Base-by-base conservation (phyloP, 106 monocot species). In the Platanthera guangdongensis region DNA sequence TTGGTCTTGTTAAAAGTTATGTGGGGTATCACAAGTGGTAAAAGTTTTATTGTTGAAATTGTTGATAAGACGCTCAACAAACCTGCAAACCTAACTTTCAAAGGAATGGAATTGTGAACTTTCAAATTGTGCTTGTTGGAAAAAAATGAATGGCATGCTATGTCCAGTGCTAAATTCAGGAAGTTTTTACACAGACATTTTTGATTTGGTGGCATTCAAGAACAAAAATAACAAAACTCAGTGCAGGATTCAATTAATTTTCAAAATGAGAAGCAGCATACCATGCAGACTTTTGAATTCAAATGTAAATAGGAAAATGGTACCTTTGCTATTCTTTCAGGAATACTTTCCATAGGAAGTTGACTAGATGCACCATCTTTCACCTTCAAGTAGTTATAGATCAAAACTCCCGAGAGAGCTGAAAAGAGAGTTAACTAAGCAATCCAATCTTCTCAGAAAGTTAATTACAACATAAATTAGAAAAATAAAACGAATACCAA, bases 301-400 rank as follows among this genome's bases (percentile, higher is more conserved):
- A 21, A 69, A 49, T 67, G 59, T 46, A 6, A 25, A 55, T 30
- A 47, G 22, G 51, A 52, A 57, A 57, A 46, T 57, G 7, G 71
- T 49, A 99, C 97, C 97, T 99, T 99, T 50, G 78, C 75, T 62
- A 52, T 62, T 81, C 87, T 87, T 64, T 95, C 91, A 25, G 89
- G 78, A 49, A 85, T 81, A 76, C 52, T 87, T 47, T 99, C 94
- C 3, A 57, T 53, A 55, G 86, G 80, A 63, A 81, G 80, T 62
- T 87, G 86, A 71, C 82, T 85, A 60, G 88, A 82, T 51, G 86
- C 81, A 73, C 83, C 89, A 86, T 97, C 94, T 76, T 80, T 92
- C 47, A 90, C 86, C 80, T 97, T 97, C 81, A 97, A 80, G 55
- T 97, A 97, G 82, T 97, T 97, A 84, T 97, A 97, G 83, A 97